Evolutionary conservation across 1,284 basidiomycete species (phyloP).

Genomic region (Irpex sp.): DNA sequence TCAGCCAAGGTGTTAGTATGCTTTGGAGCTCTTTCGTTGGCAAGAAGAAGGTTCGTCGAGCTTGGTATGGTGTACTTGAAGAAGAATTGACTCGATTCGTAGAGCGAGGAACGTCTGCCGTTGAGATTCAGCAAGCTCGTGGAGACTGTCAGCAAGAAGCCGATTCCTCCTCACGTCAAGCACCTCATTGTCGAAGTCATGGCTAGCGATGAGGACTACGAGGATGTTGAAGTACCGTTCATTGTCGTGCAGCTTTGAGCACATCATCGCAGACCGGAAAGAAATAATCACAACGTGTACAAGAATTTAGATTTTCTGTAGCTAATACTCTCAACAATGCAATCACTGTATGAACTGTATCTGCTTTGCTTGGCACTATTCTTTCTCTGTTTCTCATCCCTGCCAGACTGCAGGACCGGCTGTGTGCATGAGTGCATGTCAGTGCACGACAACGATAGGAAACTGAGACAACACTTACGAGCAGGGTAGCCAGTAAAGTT

Average conservation of each 20-base stretch:
- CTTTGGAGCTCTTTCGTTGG: constrained; percentile 92
- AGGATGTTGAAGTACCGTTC: constrained; percentile 64
- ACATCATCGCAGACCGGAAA: background rate
- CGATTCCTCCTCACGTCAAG: constrained; percentile 73
- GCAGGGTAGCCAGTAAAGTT: constrained; percentile 15
- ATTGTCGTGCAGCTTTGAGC: constrained; percentile 16
- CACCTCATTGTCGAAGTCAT: constrained; percentile 92
- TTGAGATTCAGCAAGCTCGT: constrained; percentile 92
- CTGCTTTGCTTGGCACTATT: background rate
- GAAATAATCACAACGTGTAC: constrained; percentile 4
- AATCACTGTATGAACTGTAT: background rate
- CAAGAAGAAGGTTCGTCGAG: constrained; percentile 75
- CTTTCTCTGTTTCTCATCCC: constrained; percentile 1
- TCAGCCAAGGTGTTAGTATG: constrained; percentile 97
- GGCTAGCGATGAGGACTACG: constrained; percentile 85
- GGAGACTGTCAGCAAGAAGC: constrained; percentile 91
- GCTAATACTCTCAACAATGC: constrained; percentile 3
- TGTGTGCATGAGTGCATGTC: background rate
- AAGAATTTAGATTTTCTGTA: constrained; percentile 6
- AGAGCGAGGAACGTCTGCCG: constrained; percentile 83
- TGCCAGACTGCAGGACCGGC: constrained; percentile 17
- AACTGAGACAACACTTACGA: constrained; percentile 5
- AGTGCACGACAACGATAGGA: background rate
- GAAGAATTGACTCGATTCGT: constrained; percentile 7
- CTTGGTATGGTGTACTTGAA: background rate